Evolutionary conservation across 257 asterid genomes (phyloP), one percentile per base, ranked within the genome.

Genomic region (Solanum clarkiae): DNA sequence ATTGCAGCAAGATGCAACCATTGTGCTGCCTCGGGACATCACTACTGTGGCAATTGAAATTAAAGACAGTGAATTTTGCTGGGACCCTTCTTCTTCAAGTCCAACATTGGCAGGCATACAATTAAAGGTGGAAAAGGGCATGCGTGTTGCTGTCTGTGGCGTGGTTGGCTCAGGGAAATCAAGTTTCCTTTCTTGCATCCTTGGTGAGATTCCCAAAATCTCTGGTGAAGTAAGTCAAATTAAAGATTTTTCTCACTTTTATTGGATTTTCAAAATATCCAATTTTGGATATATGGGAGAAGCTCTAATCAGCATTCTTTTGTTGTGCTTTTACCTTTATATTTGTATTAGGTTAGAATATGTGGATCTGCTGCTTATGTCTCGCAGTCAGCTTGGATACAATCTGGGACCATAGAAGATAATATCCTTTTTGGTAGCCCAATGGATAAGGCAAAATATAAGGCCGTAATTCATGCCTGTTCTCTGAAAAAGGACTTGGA

Each of bases 381-480:
- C 83, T 88, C 99, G 82, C 99, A 96, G 86, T 94, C 98, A 12
- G 98, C 99, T 86, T 96, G 99, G 99, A 96, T 96, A 86, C 99
- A 96, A 86, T 94, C 99, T 3, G 99, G 99, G 84, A 96, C 92
- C 86, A 95, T 96, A 70, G 98, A 96, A 87, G 99, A 94, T 70
- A 96, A 96, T 80, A 92, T 96, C 84, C 97, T 96, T 83, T 96
- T 96, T 74, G 99, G 99, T 69, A 93, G 93, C 87, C 97, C 97
- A n/a, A 93, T 95, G 99, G 98, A 96, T 90, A 95, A 93, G 88
- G 95, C 92, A 36, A 95, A 90, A 88, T 96, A 96, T 92, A 95
- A 96, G 90, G 88, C 92, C 57, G 99, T 94, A 56, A 90, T 96
- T 86, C 94, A 95, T 87, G 99, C 99, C 42, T 96, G 99, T 88